Conservation (phyloP, 2,329 filamentous ascomycete species). For the Fusarium sp. region DNA sequence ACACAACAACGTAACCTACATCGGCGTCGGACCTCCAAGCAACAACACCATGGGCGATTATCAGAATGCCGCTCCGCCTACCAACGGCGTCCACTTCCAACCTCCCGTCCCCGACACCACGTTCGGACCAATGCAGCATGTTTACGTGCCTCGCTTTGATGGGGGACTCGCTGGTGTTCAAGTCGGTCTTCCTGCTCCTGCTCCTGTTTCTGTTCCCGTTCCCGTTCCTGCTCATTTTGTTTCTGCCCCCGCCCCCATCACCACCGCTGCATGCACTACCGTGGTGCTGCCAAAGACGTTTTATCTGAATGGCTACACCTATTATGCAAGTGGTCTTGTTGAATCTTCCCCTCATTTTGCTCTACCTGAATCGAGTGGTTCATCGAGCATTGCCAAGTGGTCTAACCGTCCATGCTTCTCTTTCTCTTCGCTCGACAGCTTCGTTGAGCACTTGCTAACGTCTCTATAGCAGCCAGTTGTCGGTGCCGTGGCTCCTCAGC, state of each 20-base stretch:
- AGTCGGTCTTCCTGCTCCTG: conserved; percentile 46
- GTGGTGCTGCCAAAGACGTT: conserved; percentile 47
- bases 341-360: conserved; percentile 3
- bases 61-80: conserved; percentile 53
- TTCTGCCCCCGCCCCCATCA: conserved; percentile 31
- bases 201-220: conserved; percentile 40
- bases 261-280: conserved; percentile 41
- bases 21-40: conserved; percentile 38
- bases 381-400: conserved; percentile 1
- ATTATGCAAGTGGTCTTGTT: conserved; percentile 52
- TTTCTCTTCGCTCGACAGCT: not conserved
- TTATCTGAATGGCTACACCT: conserved; percentile 46
- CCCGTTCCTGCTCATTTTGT: conserved; percentile 43
- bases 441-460: conserved; percentile 23
- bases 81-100: conserved; percentile 60
- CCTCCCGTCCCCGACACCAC: conserved; percentile 66
- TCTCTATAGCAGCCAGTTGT: conserved; percentile 45
- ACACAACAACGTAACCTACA: conserved; percentile 40
- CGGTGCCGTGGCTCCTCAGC: conserved; percentile 42
- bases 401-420: not conserved
- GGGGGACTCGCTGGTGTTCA: conserved; percentile 45
- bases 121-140: conserved; percentile 62
- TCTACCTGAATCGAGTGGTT: conserved; percentile 6
- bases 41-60: conserved; percentile 53
- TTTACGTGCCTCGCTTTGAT: conserved; percentile 64